phyloP scores from a whole-genome alignment of 805 yeast genomes.

The Hanseniaspora taiwanica region DNA sequence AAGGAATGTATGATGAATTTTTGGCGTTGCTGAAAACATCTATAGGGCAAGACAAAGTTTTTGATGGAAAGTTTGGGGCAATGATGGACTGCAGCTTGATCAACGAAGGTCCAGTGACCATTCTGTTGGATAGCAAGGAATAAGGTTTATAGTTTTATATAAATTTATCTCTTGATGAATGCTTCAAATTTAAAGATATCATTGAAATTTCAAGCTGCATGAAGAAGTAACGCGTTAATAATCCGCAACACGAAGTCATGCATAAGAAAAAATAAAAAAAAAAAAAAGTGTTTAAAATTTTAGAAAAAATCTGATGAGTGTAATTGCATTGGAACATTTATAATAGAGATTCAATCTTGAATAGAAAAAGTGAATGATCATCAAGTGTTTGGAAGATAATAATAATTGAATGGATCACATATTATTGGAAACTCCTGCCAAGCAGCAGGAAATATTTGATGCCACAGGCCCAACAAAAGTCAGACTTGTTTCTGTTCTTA shows the following conservation, averaged over 20 bases:
- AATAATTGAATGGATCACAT: neutral
- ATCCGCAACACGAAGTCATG: too few relatives aligned
- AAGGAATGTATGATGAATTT: slow-evolving; percentile 34
- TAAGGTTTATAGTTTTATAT: slow-evolving; percentile 2
- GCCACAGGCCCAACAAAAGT: neutral
- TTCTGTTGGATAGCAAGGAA: slow-evolving; percentile 60
- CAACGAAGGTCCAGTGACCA: slow-evolving; percentile 91
- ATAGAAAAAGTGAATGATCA: too few relatives aligned
- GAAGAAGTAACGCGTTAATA: too few relatives aligned
- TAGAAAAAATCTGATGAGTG: too few relatives aligned
- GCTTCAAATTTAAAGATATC: too few relatives aligned
- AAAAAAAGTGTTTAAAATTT: too few relatives aligned
- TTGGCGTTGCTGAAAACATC: slow-evolving; percentile 32
- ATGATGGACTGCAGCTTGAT: slow-evolving; percentile 89
- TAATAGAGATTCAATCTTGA: too few relatives aligned
- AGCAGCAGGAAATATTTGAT: neutral
- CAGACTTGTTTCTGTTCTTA: neutral
- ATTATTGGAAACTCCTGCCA: neutral
- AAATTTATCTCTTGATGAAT: too few relatives aligned
- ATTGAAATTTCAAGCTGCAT: too few relatives aligned
- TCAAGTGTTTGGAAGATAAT: too few relatives aligned
- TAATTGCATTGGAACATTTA: too few relatives aligned
- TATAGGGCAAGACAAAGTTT: slow-evolving; percentile 52
- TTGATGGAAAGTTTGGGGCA: slow-evolving; percentile 89
- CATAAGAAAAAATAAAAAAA: too few relatives aligned